A percentile compares a stretch with the other conserved stretches of the same genome.
phyloP scores from a whole-genome alignment of 345 rosid species.

The Salix caprea region DNA sequence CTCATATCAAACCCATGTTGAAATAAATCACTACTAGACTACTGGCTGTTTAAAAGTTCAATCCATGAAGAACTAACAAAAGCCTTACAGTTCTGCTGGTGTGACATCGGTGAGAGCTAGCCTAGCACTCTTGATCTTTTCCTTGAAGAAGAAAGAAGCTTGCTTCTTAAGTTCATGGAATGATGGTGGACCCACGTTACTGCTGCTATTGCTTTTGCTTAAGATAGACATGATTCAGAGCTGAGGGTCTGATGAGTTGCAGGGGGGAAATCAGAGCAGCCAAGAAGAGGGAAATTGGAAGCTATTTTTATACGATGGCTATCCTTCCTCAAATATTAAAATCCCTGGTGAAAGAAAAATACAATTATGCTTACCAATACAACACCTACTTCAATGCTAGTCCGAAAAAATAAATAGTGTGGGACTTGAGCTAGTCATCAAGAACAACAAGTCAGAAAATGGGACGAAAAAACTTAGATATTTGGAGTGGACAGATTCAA shows the following conservation, averaged over 20 bases:
- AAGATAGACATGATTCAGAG: slow-evolving; percentile 41
- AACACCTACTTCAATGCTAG: neutral
- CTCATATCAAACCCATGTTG: neutral
- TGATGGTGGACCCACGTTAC: slow-evolving; percentile 46
- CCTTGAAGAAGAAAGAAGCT: slow-evolving; percentile 89
- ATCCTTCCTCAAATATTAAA: neutral
- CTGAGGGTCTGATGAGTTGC: neutral
- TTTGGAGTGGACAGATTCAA: neutral
- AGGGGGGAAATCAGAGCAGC: neutral
- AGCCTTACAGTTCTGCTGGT: slow-evolving; percentile 55
- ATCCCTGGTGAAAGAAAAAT: neutral
- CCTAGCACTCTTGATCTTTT: slow-evolving; percentile 85
- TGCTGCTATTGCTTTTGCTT: slow-evolving; percentile 42
- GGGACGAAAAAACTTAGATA: neutral
- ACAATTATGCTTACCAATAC: neutral
- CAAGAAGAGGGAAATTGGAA: neutral
- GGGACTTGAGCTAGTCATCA: neutral
- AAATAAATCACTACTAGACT: neutral
- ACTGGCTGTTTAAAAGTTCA: neutral
- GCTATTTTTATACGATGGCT: neutral
- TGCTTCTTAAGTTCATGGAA: slow-evolving; percentile 80
- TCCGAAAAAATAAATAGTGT: too few relatives aligned
- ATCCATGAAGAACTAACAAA: neutral
- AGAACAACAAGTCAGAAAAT: neutral
- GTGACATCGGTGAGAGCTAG: slow-evolving; percentile 88